A percentile compares a stretch with the other conserved stretches of the same genome.
Conservation (phyloP, 352 stramenopile species). For the Pythium coloratum region DNA sequence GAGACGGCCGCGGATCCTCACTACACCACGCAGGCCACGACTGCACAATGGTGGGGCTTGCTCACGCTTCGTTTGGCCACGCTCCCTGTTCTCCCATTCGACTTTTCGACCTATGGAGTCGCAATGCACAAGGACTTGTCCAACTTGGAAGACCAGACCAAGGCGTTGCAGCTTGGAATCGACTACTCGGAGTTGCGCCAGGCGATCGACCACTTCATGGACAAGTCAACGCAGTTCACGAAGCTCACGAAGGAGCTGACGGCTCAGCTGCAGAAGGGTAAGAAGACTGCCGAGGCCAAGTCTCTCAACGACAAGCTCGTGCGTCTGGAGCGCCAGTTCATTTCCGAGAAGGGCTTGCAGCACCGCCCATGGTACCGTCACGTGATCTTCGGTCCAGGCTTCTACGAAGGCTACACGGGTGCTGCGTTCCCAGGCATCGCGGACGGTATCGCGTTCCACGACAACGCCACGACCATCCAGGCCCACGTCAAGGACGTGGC, state of each 20-base stretch:
- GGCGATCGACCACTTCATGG: constrained; percentile 41
- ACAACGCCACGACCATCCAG: constrained; percentile 34
- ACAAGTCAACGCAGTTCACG: constrained; percentile 34
- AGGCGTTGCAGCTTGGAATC: constrained; percentile 27
- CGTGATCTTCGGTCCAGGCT: constrained; percentile 52
- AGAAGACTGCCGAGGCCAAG: constrained; percentile 4
- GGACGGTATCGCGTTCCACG: constrained; percentile 40
- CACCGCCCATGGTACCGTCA: constrained; percentile 57
- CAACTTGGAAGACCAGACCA: constrained; percentile 31
- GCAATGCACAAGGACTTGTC: constrained; percentile 33
- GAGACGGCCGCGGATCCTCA: constrained; percentile 42
- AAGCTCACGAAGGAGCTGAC: constrained; percentile 26
- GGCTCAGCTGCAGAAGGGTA: constrained; percentile 7
- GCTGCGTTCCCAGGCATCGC: constrained; percentile 47
- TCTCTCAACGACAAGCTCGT: constrained; percentile 48
- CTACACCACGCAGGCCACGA: constrained; percentile 35
- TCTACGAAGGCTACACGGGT: constrained; percentile 51
- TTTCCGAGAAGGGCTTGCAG: constrained; percentile 35
- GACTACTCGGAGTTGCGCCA: constrained; percentile 35
- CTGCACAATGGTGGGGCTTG: constrained; percentile 37
- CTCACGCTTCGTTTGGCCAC: constrained; percentile 39
- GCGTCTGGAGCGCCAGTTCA: constrained; percentile 43
- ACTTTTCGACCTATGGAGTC: constrained; percentile 25
- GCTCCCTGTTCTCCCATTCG: constrained; percentile 17
- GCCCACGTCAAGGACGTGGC: constrained; percentile 40